Evolutionary conservation across 495 filamentous ascomycete species (phyloP), one percentile per base, ranked within the genome.

Genomic region (Oleoguttula mirabilis): DNA sequence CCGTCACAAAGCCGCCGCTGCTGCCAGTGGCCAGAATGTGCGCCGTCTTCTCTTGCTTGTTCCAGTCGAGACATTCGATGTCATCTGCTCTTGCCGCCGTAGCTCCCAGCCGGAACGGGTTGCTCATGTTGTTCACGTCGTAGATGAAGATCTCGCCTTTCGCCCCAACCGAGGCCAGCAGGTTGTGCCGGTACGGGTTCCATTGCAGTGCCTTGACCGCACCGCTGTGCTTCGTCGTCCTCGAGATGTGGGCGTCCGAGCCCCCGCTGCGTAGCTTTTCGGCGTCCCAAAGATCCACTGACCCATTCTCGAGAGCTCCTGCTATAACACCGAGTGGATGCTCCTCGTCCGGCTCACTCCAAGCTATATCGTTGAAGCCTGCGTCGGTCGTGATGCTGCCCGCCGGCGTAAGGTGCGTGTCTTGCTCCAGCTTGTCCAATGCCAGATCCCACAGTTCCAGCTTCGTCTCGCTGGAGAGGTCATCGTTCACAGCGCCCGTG

Each of bases 111-210:
- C 86, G 77, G 65, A 87, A 90, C 10, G 92, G 82, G 55, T 81
- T 93, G 36, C 72, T 72, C 47, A 83, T 72, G 59, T 96, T 85
- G 63, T 88, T 84, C 39, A 96, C 66, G 57, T 99, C 88, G 61
- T 85, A 92, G 45, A 99, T 80, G 64, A 82, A 96, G 17, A 99
- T 77, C 73, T 99, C 90, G 55, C 92, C 90, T 62, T 95, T 94
- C 37, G 84, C 76, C 38, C 90, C 90, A 45, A 82, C 85, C 12
- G 88, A 94, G 38, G 88, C 90, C 45, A 99, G 71, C 36, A 99
- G 76, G 52, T 94, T 86, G 12, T 85, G 80, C 54, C 83, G 76
- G 61, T 82, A 76, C n/a, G 88, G 85, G 66, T 99, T 99, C 71
- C 96, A 99, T 62, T 99, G 87, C 20, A 99, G 72, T 7, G 88